phyloP scores from a whole-genome alignment of 768 basidiomycete species.

The Pulveroboletus sp. region DNA sequence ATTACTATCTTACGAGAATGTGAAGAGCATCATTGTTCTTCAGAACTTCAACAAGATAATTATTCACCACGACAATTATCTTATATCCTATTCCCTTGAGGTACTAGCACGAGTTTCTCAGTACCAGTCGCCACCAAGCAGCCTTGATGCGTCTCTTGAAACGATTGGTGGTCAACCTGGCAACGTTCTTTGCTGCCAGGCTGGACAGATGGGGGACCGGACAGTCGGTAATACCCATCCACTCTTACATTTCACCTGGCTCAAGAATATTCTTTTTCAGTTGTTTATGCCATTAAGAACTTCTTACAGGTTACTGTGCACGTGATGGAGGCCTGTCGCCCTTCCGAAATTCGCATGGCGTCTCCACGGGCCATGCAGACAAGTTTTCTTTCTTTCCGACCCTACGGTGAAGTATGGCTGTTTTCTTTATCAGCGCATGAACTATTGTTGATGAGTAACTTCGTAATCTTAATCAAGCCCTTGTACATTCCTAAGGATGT shows the following conservation, averaged over 20 bases:
- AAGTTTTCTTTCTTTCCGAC: constrained; percentile 44
- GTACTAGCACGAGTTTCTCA: constrained; percentile 56
- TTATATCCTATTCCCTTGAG: constrained; percentile 69
- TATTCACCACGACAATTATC: constrained; percentile 52
- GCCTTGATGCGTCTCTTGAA: constrained; percentile 56
- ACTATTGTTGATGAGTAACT: not conserved
- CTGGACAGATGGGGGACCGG: constrained; percentile 48
- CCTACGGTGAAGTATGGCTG: constrained; percentile 58
- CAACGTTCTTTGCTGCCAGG: constrained; percentile 57
- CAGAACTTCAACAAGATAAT: constrained; percentile 63
- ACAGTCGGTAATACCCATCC: constrained; percentile 46
- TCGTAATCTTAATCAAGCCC: constrained; percentile 36
- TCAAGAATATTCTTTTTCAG: constrained; percentile 33
- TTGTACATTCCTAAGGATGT: constrained; percentile 71
- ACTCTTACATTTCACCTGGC: not conserved
- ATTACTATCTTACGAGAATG: constrained; percentile 47
- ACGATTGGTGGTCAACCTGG: constrained; percentile 50
- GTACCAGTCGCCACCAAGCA: constrained; percentile 41
- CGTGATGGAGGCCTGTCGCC: constrained; percentile 51
- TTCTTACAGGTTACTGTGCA: constrained; percentile 57
- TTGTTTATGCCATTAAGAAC: constrained; percentile 63
- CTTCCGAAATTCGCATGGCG: constrained; percentile 32
- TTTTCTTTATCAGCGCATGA: not conserved
- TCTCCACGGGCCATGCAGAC: constrained; percentile 33
- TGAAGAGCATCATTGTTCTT: constrained; percentile 53